Conservation (phyloP, 1,284 basidiomycete species). For the Coriolopsis trogii region DNA sequence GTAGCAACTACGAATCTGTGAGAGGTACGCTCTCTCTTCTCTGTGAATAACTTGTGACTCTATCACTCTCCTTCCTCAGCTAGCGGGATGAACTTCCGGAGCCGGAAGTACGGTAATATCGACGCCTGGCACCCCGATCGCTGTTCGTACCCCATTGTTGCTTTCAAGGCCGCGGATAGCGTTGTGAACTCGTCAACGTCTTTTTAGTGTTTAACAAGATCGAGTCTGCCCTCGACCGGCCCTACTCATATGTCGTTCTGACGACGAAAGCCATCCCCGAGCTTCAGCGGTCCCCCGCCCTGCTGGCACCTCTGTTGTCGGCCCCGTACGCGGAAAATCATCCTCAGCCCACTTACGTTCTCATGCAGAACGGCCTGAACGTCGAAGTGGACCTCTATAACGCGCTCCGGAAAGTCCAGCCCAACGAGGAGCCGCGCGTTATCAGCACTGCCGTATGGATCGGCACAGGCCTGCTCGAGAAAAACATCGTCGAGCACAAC, state of each 20-base stretch:
- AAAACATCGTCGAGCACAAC: conserved; percentile 54
- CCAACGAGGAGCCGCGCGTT: conserved; percentile 48
- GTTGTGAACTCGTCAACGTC: conserved; percentile 8
- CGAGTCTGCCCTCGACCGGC: conserved; percentile 56
- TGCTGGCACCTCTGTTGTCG: conserved; percentile 63
- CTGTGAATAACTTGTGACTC: background rate
- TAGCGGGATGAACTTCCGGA: conserved; percentile 58
- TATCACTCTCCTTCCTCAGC: background rate
- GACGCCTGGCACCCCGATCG: conserved; percentile 65
- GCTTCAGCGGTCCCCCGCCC: conserved; percentile 53
- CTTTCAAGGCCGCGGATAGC: no score
- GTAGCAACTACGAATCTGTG: conserved; percentile 70
- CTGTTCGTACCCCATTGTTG: no score
- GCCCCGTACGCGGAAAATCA: conserved; percentile 48
- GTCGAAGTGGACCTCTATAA: conserved; percentile 72
- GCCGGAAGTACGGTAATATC: conserved; percentile 61
- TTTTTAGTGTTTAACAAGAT: conserved; percentile 59
- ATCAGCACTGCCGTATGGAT: conserved; percentile 60
- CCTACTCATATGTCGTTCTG: conserved; percentile 70
- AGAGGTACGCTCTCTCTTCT: conserved; percentile 39
- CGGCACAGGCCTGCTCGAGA: conserved; percentile 48
- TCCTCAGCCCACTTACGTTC: conserved; percentile 61
- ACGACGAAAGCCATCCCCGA: conserved; percentile 80
- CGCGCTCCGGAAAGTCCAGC: conserved; percentile 44
- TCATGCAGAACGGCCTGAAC: conserved; percentile 80